Evolutionary conservation across 129 eudicot genomes (phyloP).

Genomic region (Heracleum sosnowskyi): DNA sequence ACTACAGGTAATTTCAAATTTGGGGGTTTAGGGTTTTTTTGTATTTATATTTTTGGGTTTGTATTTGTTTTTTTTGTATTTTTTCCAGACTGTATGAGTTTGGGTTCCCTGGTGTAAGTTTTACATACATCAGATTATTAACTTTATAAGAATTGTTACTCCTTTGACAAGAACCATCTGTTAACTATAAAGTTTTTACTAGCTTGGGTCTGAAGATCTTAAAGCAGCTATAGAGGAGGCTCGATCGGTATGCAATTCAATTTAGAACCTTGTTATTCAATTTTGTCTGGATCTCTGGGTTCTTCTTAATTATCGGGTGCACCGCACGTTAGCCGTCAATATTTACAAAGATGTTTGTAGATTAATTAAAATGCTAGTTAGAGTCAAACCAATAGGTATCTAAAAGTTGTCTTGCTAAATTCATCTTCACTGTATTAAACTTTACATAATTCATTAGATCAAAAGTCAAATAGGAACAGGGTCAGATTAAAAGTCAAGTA

Average conservation of each 20-base stretch:
- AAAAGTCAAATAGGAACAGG: background rate
- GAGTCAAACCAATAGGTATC: background rate
- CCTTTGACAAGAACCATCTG: constrained; percentile 9
- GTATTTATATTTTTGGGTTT: too few relatives aligned
- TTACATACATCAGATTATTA: too few relatives aligned
- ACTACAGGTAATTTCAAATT: too few relatives aligned
- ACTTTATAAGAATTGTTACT: background rate
- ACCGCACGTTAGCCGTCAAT: background rate
- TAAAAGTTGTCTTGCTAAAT: background rate
- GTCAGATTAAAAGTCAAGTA: too few relatives aligned
- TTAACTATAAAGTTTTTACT: constrained; percentile 22
- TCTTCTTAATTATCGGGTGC: background rate
- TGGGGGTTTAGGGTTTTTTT: too few relatives aligned
- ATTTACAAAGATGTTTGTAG: background rate
- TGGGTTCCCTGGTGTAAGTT: too few relatives aligned
- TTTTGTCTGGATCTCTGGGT: background rate
- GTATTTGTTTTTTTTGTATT: too few relatives aligned
- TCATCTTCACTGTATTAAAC: background rate
- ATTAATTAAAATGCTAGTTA: background rate
- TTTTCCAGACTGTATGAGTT: too few relatives aligned
- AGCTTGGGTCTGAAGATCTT: constrained; percentile 73
- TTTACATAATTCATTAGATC: background rate
- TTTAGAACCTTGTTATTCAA: background rate
- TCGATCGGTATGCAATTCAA: constrained; percentile 41
- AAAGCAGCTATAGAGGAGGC: constrained; percentile 96